Base-by-base conservation (phyloP, 2,329 filamentous ascomycete genomes). In the Pyrenophora seminiperda region DNA sequence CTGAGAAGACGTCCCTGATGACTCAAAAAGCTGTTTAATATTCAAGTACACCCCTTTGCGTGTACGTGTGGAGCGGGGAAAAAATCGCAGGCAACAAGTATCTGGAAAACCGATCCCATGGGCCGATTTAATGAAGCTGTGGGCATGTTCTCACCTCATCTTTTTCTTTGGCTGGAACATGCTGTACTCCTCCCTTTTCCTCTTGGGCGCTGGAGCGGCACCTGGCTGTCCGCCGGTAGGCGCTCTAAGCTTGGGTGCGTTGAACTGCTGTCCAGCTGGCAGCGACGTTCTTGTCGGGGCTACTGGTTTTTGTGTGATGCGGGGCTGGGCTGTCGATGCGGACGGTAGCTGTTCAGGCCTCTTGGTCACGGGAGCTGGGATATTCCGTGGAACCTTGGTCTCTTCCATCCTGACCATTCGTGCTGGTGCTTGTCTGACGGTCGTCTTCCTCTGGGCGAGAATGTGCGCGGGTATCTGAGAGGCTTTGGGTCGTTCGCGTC, bases 331-430 rank as follows among this genome's bases (percentile, higher is more conserved):
- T 13, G 57, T 45, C 1, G 46, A 22, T 5, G 50, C 13, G 4
- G 56, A n/a, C 2, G 55, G 55, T 2, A 41, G 38, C 3, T 52
- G 14, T 10, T 56, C 47, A n/a, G 22, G 14, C 19, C 42, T 56
- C 17, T 47, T 47, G 2, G 53, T 54, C 24, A 61, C 42, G n/a
- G 62, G 62, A 1, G 59, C 60, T 29, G 66, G 53, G 59, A 66
- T 67, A 6, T 34, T 60, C 20, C 51, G 56, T 5, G 65, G 61
- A 14, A 50, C 60, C 27, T 63, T 57, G 19, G 59, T 60, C 48
- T 71, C 65, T 3, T 60, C 58, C 62, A 70, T 64, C 13, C 69
- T 54, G 13, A 72, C 50, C 57, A 72, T 59, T 14, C 67, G 54
- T 30, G 64, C 67, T 3, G 69, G 69, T 5, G 68, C 68, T 17